Percentiles rank a stretch among this genome's conserved stretches.
phyloP scores from a whole-genome alignment of 2,329 filamentous ascomycete species.

The Catunica adiposa region DNA sequence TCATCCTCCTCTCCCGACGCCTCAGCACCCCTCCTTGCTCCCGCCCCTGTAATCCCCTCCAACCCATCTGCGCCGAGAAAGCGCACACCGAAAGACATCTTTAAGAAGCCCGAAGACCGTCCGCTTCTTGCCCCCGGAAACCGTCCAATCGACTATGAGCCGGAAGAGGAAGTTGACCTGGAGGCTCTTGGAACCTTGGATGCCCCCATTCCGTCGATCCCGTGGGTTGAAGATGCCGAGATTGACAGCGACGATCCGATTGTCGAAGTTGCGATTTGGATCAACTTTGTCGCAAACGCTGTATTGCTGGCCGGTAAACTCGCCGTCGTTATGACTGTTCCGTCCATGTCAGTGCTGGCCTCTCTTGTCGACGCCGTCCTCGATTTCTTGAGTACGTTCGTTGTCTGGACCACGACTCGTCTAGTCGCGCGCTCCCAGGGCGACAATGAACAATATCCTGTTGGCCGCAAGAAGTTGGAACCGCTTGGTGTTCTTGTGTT shows the following conservation, averaged over 20 bases:
- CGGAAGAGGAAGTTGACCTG: slow-evolving; percentile 17
- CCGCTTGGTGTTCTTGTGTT: slow-evolving; percentile 70
- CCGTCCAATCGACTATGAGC: slow-evolving; percentile 22
- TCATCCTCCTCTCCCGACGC: slow-evolving; percentile 20
- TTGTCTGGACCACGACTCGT: slow-evolving; percentile 63
- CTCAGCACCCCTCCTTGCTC: slow-evolving; percentile 14
- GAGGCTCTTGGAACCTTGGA: slow-evolving; percentile 25
- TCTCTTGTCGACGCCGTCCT: slow-evolving; percentile 64
- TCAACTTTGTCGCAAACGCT: slow-evolving; percentile 67
- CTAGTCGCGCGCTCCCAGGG: slow-evolving; percentile 49
- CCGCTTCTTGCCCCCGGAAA: slow-evolving; percentile 29
- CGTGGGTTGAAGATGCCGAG: slow-evolving; percentile 54
- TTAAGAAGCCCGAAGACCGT: slow-evolving; percentile 48
- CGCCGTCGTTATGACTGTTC: slow-evolving; percentile 58
- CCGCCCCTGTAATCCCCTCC: slow-evolving; percentile 19
- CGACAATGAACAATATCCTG: slow-evolving; percentile 60
- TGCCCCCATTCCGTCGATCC: slow-evolving; percentile 39
- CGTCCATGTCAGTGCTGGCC: slow-evolving; percentile 65
- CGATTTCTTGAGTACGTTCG: slow-evolving; percentile 66
- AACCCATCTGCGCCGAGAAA: slow-evolving; percentile 37
- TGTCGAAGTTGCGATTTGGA: slow-evolving; percentile 73
- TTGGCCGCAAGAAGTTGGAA: slow-evolving; percentile 61
- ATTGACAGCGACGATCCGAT: slow-evolving; percentile 57
- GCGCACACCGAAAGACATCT: slow-evolving; percentile 72
- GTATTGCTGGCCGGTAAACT: slow-evolving; percentile 62